These are phyloP conservation scores for Austroboletus eburneus DNA, from an alignment of 768 basidiomycete genomes.

Conservation along the genomic window DNA sequence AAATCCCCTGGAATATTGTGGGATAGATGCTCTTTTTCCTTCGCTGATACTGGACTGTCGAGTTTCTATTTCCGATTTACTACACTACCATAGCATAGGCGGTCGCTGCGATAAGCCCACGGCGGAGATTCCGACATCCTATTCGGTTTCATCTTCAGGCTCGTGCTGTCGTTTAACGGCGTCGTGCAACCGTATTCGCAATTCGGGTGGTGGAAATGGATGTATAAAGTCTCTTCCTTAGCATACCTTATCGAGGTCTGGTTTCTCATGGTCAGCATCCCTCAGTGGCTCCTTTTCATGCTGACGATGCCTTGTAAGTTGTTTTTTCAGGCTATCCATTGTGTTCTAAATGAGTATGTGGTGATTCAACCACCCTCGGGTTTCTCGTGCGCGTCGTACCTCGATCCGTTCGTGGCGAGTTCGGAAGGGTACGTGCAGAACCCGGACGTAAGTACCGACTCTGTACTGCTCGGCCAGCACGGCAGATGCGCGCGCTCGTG, in stretches of 20 bases:
- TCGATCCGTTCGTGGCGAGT: constrained; percentile 36
- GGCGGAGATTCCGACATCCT: constrained; percentile 57
- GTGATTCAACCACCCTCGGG: constrained; percentile 45
- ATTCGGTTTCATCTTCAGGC: constrained; percentile 56
- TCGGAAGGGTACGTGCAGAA: constrained; percentile 47
- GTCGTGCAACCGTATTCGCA: constrained; percentile 60
- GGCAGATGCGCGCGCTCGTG: constrained; percentile 49
- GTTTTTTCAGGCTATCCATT: constrained; percentile 47
- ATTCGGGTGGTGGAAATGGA: constrained; percentile 71
- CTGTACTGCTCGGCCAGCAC: constrained; percentile 51
- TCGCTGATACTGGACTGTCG: constrained; percentile 71
- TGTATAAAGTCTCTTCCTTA: constrained; percentile 54
- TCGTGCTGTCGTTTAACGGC: constrained; percentile 65
- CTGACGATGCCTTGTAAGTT: constrained; percentile 34
- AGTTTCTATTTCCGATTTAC: constrained; percentile 57
- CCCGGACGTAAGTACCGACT: constrained; percentile 29
- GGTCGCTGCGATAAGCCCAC: constrained; percentile 57
- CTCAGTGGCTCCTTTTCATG: background rate
- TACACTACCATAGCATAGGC: constrained; percentile 60
- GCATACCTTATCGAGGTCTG: constrained; percentile 51
- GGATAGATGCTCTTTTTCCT: constrained; percentile 57
- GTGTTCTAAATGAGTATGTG: constrained; percentile 58
- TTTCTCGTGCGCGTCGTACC: constrained; percentile 45
- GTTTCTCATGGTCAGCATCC: constrained; percentile 38
- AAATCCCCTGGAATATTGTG: constrained; percentile 59